Evolutionary conservation across 148 eudicot species (phyloP), one percentile per base, ranked within the genome.

Genomic region (Fagopyrum homotropicum): DNA sequence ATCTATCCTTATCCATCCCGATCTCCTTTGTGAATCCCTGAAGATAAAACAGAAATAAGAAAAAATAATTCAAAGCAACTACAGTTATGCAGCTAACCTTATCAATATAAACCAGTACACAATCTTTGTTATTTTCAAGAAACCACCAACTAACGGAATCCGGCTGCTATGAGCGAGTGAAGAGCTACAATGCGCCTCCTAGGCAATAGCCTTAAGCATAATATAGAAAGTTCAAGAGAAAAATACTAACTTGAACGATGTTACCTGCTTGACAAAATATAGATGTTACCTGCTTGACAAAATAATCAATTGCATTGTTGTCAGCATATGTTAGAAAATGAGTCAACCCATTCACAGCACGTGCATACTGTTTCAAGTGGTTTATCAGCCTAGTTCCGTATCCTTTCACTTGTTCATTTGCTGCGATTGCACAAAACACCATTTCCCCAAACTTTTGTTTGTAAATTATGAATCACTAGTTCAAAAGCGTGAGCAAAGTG

Each of bases 401-500:
- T 78, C 99, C 99, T 82, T 95, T 95, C 48, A 95, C 99, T 92
- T 95, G 99, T 76, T 95, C 99, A 83, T 95, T 96, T 46, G 92
- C 89, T 26, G 97, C 88, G 64, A 95, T 95, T 76, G 99, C 99
- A 77, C 99, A 95, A 77, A 95, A 95, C 48, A 97, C 99, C 79
- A 95, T 95, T 85, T 95, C 99, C 80, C 99, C 99, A 80, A 95
- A 95, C 79, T 83, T 95, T 81, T 95, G 99, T 85, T 97, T 95
- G 75, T n/a, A 77, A 9, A 44, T 74, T 78, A 72, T 49, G 71
- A 45, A 22, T 22, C 26, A 22, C 26, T 22, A 22, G 26, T 22
- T 22, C 26, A 22, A 22, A 22, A 22, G 26, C 26, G 26, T 22
- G 26, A 22, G 26, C 26, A 22, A 22, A 22, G 26, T 22, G 26